Percentiles rank a stretch among this genome's conserved stretches.
Conservation (phyloP, 805 yeast species). For the Starmerella geochares region DNA sequence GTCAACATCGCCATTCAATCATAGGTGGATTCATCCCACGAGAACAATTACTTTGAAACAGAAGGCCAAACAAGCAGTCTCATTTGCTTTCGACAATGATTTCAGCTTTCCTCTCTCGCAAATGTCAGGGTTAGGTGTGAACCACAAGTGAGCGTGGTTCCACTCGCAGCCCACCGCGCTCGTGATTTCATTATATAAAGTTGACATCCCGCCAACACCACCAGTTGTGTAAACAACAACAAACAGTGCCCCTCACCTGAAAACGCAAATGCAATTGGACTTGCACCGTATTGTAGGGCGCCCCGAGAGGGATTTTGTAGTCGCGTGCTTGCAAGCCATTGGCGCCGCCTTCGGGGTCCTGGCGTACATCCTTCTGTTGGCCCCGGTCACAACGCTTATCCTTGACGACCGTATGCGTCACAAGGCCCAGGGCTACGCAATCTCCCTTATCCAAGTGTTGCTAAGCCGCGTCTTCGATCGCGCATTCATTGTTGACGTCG, state of each 20-base stretch:
- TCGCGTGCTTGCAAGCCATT: neutral
- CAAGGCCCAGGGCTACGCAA: constrained; percentile 13
- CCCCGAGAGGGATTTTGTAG: constrained; percentile 1
- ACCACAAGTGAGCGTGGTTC: neutral
- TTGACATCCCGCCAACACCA: neutral
- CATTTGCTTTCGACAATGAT: neutral
- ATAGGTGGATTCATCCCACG: neutral
- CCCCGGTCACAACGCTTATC: constrained; percentile 7
- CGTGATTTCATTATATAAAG: neutral
- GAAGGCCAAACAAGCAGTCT: neutral
- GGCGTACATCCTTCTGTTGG: constrained; percentile 3
- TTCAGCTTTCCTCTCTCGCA: neutral
- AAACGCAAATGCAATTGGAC: neutral
- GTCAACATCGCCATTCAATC: constrained; percentile 1
- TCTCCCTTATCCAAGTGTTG: constrained; percentile 5
- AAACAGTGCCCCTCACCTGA: no score
- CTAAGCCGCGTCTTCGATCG: constrained; percentile 4
- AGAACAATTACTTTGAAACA: neutral
- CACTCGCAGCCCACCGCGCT: neutral
- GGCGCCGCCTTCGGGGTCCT: neutral
- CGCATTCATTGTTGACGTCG: constrained; percentile 10
- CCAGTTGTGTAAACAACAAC: neutral
- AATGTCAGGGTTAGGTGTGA: neutral
- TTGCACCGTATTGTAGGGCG: neutral
- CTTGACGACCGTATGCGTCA: constrained; percentile 10